Evolutionary conservation across 2,329 filamentous ascomycete species (phyloP), one percentile per base, ranked within the genome.

Genomic region (Xylaria sp.): DNA sequence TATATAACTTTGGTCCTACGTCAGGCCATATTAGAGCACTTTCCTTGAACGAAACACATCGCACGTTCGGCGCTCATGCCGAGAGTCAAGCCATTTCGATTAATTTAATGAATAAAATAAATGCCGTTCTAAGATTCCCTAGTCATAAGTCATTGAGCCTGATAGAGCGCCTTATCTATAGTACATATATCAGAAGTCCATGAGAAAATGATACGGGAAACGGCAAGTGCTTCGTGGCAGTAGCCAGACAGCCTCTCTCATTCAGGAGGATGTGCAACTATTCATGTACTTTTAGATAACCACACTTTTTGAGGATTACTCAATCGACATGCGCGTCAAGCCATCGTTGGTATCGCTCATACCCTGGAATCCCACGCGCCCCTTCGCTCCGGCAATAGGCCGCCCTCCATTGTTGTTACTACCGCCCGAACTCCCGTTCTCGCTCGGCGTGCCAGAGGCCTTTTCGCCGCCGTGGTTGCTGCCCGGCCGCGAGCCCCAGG

Each of bases 261-360:
- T n/a, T 11, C 43, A 37, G 25, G 15, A 23, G 8, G 4, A n/a
- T 47, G 2, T 28, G 15, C 8, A 6, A 23, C 21, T 7, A 12
- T 4, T 37, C n/a, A n/a, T n/a, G n/a, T n/a, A n/a, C n/a, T 21
- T 21, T 11, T 21, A 6, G 9, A 8, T 14, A 21, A 15, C 19
- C 21, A 35, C 3, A 46, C 31, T 46, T 40, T 31, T 21, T 33
- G 9, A 23, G 9, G 19, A 21, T 78, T 80, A 97, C 76, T 97
- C 94, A 72, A 97, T 97, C 76, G 92, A 97, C 91, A 98, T 95
- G 71, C 94, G 93, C 90, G 97, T 97, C 67, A 97, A 83, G 1
- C 93, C 92, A 75, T 97, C 94, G 74, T 92, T 92, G n/a, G 94
- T 94, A 77, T 97, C 94, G 17, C 87, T 90, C 94, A 98, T 97